Evolutionary conservation across 1,284 basidiomycete species (phyloP), one percentile per base, ranked within the genome.

Genomic region (Phaffia rhodozyma): DNA sequence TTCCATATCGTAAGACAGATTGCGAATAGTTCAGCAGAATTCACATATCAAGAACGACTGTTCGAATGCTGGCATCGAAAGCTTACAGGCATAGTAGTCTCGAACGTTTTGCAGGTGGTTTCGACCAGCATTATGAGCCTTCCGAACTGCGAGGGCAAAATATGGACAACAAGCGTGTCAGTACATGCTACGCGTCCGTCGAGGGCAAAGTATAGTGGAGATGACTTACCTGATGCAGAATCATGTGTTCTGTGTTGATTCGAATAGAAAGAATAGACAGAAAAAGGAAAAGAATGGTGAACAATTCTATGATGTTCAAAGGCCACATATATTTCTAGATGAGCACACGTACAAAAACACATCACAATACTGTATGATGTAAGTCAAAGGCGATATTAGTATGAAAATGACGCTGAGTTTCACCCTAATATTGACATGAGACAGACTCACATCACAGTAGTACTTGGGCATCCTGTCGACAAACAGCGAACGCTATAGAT

Each of bases 91-190:
- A 77, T 97, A 98, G 76, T 97, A 98, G 72, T 98, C 94, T 68
- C 91, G 81, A 66, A 98, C 94, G 73, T 98, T 98, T 59, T 90
- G 82, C 52, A 97, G 81, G 74, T 98, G 94, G 77, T 98, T 98
- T 66, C 93, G 82, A 66, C 94, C 94, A 68, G 86, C 91, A 78
- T 97, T 97, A 77, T 98, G 94, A 56, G 94, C 94, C 77, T 97
- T 97, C 69, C 94, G 88, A 47, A 97, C 94, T 90, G 74, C 5
- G 49, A 63, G 57, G 62, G 61, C 51, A n/a, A 16, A 25, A 66
- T 66, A 50, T 51, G 69, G 59, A 43, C 13, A 2, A 16, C 7
- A 67, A 58, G 67, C 60, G 62, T 62, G 67, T 72, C 66, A 68
- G 69, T 56, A 70, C 70, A 70, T 74, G 72, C 68, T 73, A 72